Evolutionary conservation across 2,329 filamentous ascomycete genomes (phyloP), one percentile per base, ranked within the genome.

Genomic region (Penicillium thymicola): DNA sequence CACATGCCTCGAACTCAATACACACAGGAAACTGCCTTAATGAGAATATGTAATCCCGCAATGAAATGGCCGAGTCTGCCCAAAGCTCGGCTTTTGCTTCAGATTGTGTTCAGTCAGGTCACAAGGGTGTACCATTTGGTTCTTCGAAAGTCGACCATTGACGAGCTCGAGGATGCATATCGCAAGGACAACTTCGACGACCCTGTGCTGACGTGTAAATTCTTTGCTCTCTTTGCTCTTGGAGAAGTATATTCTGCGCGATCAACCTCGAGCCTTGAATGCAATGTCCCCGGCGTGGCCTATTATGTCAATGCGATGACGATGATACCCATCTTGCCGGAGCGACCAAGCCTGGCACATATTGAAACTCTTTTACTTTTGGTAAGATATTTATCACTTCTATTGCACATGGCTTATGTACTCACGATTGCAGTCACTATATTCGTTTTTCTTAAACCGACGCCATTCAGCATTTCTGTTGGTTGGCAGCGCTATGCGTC

Each of bases 191-290:
- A 59, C 9, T 64, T 61, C 25, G 59, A 64, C 21, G 53, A 64
- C 62, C 18, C 72, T 41, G 6, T 70, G 51, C 69, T 74, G 63
- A 58, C 71, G 0, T 76, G 73, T 56, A 76, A 76, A 25, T 72
- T 76, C n/a, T 77, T 75, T 34, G 66, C 70, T 3, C 63, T 77
- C 1, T 76, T 77, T 61, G 72, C 72, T 0, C 55, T 78, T 10
- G 75, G 75, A 0, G 74, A 77, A 32, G 72, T 75, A 5, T 78
- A 77, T 51, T 74, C 74, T 0, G 70, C 68, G 11, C 63, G 68
- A 5, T 67, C 70, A 4, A 23, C 57, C 30, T 50, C 66, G 55
- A 54, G 55, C 4, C 23, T 59, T 4, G 50, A 58, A 23, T 58
- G 54, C 28, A 58, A 57, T 10, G 72, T 78, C 0, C 75, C 75